Conservation (phyloP, 2,329 filamentous ascomycete species). For the Fusarium incarnatum region DNA sequence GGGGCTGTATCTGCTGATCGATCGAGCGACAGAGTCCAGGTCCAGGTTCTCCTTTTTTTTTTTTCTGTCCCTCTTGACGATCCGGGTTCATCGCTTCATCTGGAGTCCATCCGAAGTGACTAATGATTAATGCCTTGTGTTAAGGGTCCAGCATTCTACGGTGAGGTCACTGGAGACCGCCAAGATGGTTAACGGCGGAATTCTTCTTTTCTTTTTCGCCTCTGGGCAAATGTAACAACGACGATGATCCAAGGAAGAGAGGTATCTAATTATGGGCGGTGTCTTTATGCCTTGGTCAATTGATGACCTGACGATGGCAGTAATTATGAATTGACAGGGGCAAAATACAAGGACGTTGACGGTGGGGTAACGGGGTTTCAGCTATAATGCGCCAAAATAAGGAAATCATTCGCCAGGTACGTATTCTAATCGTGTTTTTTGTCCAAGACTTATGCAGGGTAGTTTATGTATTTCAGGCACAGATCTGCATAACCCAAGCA, state of each 20-base stretch:
- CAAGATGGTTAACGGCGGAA: slow-evolving; percentile 5
- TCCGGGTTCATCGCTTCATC: not conserved
- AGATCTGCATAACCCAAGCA: slow-evolving; percentile 9
- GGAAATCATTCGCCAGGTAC: not conserved
- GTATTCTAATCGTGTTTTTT: not conserved
- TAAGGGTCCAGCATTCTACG: slow-evolving; percentile 4
- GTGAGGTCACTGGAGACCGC: slow-evolving; percentile 1
- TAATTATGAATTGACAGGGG: not conserved
- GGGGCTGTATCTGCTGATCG: slow-evolving; percentile 1
- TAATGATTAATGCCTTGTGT: not conserved
- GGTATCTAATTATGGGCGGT: not conserved
- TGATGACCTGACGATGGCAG: not conserved
- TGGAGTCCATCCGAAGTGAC: not conserved
- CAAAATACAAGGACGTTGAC: slow-evolving; percentile 1
- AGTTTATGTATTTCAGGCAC: not conserved
- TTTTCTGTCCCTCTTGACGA: not conserved
- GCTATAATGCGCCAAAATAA: not conserved
- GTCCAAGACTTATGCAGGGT: not conserved
- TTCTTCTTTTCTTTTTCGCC: not conserved
- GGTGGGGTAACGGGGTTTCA: slow-evolving; percentile 9
- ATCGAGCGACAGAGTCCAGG: not conserved
- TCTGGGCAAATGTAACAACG: not conserved
- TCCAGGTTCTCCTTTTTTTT: slow-evolving; percentile 1
- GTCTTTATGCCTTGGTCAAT: not conserved
- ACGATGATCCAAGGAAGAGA: not conserved